These are phyloP conservation scores for Pestalotiopsis sp. DNA, from an alignment of 2,329 filamentous ascomycete genomes.

Conservation along the genomic window DNA sequence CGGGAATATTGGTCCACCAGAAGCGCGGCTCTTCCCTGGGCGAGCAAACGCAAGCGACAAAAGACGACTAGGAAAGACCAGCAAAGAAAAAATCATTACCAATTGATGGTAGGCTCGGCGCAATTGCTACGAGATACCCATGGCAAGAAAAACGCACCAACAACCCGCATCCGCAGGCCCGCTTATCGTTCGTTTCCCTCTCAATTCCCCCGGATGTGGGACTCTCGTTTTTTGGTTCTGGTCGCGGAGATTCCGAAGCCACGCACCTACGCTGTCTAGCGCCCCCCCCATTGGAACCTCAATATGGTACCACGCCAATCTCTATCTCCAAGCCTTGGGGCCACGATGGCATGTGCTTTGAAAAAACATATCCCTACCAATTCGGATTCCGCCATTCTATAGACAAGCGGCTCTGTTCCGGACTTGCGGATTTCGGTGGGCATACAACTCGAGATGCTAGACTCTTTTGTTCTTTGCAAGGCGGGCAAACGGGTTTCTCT, in stretches of 20 bases:
- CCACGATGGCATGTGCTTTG: too few relatives aligned
- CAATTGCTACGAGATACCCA: neutral
- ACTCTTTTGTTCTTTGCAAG: too few relatives aligned
- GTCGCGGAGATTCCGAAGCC: neutral
- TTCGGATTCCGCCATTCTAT: too few relatives aligned
- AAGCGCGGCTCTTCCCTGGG: neutral
- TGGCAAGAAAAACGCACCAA: neutral
- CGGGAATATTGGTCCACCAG: neutral
- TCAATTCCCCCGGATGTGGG: neutral
- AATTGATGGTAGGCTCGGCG: neutral
- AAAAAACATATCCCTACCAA: too few relatives aligned
- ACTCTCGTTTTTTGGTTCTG: neutral
- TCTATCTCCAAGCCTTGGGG: neutral
- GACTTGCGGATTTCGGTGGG: too few relatives aligned
- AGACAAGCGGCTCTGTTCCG: too few relatives aligned
- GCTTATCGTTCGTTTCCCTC: neutral
- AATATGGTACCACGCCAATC: neutral
- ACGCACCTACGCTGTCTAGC: neutral
- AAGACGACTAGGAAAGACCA: neutral
- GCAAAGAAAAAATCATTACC: neutral
- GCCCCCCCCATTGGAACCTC: neutral
- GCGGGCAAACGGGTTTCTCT: too few relatives aligned
- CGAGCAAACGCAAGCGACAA: neutral
- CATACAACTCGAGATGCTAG: too few relatives aligned
- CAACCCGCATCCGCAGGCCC: neutral